phyloP scores from a whole-genome alignment of 2,329 filamentous ascomycete species.

The Exophiala spinifera region DNA sequence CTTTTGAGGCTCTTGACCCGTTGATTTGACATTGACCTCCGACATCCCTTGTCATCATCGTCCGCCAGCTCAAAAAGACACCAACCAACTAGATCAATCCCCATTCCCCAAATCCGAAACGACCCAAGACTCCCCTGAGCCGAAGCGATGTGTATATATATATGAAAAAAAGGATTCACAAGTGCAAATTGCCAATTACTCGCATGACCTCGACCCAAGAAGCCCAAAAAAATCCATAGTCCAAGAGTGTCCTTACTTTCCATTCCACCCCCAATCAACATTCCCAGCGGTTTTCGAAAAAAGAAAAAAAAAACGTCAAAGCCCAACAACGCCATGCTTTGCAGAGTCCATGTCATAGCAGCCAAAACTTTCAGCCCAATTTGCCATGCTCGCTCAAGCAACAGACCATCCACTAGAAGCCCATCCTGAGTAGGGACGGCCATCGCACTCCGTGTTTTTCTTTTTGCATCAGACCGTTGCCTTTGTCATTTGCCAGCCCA shows the following conservation, averaged over 20 bases:
- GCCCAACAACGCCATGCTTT: slow-evolving; percentile 16
- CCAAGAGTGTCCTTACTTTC: not conserved
- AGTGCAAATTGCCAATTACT: too few relatives aligned
- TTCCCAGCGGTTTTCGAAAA: not conserved
- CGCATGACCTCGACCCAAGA: not conserved
- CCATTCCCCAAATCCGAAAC: too few relatives aligned
- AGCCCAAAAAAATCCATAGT: not conserved
- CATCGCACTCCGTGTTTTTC: not conserved
- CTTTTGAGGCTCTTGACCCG: too few relatives aligned
- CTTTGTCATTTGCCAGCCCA: not conserved
- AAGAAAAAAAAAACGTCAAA: not conserved
- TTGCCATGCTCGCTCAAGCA: slow-evolving; percentile 16
- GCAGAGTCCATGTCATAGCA: slow-evolving; percentile 16
- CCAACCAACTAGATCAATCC: too few relatives aligned
- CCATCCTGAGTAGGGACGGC: not conserved
- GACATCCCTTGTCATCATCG: too few relatives aligned
- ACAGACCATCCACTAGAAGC: not conserved
- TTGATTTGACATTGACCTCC: too few relatives aligned
- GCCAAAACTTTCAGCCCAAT: slow-evolving; percentile 11
- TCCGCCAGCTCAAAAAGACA: too few relatives aligned
- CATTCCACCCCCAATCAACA: slow-evolving; percentile 1
- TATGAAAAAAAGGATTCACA: too few relatives aligned
- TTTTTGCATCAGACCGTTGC: not conserved
- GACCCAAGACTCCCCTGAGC: too few relatives aligned
- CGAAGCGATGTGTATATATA: too few relatives aligned